These are phyloP conservation scores for Entomortierella beljakovae DNA, from an alignment of 192 early-diverging fungal species.

Conservation along the genomic window DNA sequence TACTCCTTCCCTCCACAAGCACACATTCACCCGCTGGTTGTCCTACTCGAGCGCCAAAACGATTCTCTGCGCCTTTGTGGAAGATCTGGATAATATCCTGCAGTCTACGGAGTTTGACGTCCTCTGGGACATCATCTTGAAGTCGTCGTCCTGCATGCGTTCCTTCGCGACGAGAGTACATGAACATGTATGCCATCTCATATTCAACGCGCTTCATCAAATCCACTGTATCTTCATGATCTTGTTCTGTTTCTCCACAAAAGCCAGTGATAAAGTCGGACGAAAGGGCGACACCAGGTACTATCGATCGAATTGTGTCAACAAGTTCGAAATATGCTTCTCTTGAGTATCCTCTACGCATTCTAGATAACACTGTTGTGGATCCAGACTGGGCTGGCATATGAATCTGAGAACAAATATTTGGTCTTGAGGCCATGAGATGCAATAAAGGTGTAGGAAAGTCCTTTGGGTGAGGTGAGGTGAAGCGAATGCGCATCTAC, in stretches of 20 bases:
- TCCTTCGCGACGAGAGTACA: slow-evolving; percentile 80
- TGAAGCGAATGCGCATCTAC: slow-evolving; percentile 81
- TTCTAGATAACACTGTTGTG: slow-evolving; percentile 71
- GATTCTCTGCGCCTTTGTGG: slow-evolving; percentile 65
- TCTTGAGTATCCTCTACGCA: slow-evolving; percentile 81
- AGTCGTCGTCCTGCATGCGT: slow-evolving; percentile 79
- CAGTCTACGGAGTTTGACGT: slow-evolving; percentile 69
- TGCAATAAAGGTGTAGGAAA: slow-evolving; percentile 79
- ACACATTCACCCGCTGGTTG: slow-evolving; percentile 50
- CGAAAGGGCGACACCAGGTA: slow-evolving; percentile 79
- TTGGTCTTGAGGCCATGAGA: slow-evolving; percentile 73
- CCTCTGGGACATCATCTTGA: slow-evolving; percentile 74
- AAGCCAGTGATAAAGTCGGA: slow-evolving; percentile 83
- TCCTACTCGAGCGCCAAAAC: slow-evolving; percentile 33
- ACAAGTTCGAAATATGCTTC: slow-evolving; percentile 78
- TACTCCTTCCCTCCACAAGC: slow-evolving; percentile 43
- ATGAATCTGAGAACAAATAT: slow-evolving; percentile 80
- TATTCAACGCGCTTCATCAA: slow-evolving; percentile 75
- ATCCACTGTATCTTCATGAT: slow-evolving; percentile 75
- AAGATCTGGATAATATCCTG: slow-evolving; percentile 75
- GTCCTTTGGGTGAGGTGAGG: slow-evolving; percentile 85
- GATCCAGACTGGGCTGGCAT: slow-evolving; percentile 81
- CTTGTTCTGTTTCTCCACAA: slow-evolving; percentile 81
- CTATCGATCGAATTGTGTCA: slow-evolving; percentile 69
- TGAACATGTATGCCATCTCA: slow-evolving; percentile 85